Percentiles rank a stretch among this genome's conserved stretches.
These are phyloP conservation scores for Camellia japonica DNA, from an alignment of 148 eudicot species.

Conservation along the genomic window DNA sequence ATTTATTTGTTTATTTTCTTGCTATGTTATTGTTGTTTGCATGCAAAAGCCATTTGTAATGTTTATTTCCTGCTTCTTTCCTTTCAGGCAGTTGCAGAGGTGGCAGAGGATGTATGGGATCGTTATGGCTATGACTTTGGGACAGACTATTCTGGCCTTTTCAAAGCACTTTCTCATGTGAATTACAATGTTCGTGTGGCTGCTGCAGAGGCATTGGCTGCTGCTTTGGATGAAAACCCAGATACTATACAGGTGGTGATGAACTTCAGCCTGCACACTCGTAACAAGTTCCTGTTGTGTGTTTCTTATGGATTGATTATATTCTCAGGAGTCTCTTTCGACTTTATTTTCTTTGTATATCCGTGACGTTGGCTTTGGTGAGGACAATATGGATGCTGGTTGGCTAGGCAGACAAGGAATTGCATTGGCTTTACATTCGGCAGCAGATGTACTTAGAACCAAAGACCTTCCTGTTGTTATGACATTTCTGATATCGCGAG, in stretches of 20 bases:
- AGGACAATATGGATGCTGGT: constrained; percentile 67
- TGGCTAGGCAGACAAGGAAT: constrained; percentile 98
- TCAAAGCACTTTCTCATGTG: constrained; percentile 74
- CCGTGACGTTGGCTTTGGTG: constrained; percentile 61
- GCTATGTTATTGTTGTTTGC: neutral
- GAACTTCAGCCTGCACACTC: neutral
- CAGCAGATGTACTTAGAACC: constrained; percentile 87
- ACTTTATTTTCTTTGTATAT: constrained; percentile 87
- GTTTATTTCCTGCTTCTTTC: constrained; percentile 2
- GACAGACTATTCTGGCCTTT: constrained; percentile 79
- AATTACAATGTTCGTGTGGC: constrained; percentile 87
- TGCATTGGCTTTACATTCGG: constrained; percentile 77
- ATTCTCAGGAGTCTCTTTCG: constrained; percentile 75
- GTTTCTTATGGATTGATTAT: constrained; percentile 17
- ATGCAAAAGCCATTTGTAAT: neutral
- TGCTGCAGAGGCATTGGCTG: constrained; percentile 93
- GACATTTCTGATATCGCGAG: constrained; percentile 94
- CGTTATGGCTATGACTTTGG: constrained; percentile 83
- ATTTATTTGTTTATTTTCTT: neutral
- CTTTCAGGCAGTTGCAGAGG: constrained; percentile 80
- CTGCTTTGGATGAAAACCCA: constrained; percentile 91
- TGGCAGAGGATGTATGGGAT: constrained; percentile 96
- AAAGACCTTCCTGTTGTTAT: constrained; percentile 98
- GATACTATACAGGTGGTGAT: constrained; percentile 76
- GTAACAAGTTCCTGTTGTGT: neutral